A percentile compares a stretch with the other conserved stretches of the same genome.
Evolutionary conservation across 805 yeast species (phyloP).

Genomic region (Candida ficus): DNA sequence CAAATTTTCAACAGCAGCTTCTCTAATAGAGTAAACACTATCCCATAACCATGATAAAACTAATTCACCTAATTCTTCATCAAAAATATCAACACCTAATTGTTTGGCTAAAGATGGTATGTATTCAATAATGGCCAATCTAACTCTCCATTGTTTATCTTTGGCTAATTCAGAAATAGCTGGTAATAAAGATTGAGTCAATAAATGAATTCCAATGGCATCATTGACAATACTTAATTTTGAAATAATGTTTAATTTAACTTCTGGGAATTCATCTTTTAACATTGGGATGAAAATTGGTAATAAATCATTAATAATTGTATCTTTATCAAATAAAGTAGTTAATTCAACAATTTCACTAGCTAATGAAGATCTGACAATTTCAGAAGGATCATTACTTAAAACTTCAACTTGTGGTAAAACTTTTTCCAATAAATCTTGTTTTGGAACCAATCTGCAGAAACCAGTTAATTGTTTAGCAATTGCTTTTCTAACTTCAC

Average conservation of each 20-base stretch:
- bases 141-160: constrained; percentile 96
- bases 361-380: constrained; percentile 90
- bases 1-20: constrained; percentile 87
- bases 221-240: constrained; percentile 89
- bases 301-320: constrained; percentile 73
- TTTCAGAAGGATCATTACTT: constrained; percentile 87
- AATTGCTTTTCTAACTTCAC: constrained; percentile 93
- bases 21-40: constrained; percentile 91
- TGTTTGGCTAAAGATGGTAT: constrained; percentile 93
- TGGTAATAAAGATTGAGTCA: constrained; percentile 85
- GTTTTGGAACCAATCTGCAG: constrained; percentile 46
- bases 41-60: constrained; percentile 99
- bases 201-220: constrained; percentile 84
- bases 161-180: constrained; percentile 95
- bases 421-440: constrained; percentile 58
- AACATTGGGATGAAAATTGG: constrained; percentile 91
- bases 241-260: constrained; percentile 87
- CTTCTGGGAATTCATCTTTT: constrained; percentile 96
- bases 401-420: constrained; percentile 80
- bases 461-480: constrained; percentile 86
- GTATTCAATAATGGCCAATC: constrained; percentile 94
- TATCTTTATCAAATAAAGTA: constrained; percentile 77
- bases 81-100: constrained; percentile 88
- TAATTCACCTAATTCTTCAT: constrained; percentile 82
- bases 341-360: constrained; percentile 82